Evolutionary conservation across 495 filamentous ascomycete genomes (phyloP).

Genomic region (Pseudoneurospora amorphoporcata): DNA sequence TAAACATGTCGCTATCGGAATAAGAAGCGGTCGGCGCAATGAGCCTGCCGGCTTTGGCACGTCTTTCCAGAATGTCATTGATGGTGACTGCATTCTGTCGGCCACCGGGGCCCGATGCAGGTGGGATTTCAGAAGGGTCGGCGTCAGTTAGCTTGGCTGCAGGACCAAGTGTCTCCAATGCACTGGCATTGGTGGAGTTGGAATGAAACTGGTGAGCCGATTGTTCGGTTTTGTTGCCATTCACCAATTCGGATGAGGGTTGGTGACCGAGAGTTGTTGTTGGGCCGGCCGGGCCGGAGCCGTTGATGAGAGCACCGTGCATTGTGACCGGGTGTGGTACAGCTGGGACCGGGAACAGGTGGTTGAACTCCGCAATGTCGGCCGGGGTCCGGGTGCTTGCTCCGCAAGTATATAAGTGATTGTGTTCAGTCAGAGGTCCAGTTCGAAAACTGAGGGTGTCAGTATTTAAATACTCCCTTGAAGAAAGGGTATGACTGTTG

Average conservation of each 20-base stretch:
- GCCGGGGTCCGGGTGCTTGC: background rate
- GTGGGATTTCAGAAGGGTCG: conserved; percentile 1
- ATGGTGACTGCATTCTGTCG: conserved; percentile 41
- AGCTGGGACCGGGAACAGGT: background rate
- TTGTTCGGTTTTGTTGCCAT: background rate
- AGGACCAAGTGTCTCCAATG: conserved; percentile 9
- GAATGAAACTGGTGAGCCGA: conserved; percentile 7
- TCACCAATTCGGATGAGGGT: background rate
- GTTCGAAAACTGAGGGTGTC: background rate
- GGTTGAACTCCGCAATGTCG: background rate
- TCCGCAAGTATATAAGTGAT: background rate
- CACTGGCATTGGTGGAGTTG: conserved; percentile 2
- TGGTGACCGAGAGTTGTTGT: background rate
- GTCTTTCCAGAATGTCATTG: conserved; percentile 55
- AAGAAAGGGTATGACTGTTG: background rate
- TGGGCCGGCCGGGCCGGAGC: background rate
- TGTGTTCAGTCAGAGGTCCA: background rate
- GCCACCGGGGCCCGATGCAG: background rate
- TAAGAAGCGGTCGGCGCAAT: conserved; percentile 67
- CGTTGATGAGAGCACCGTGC: background rate
- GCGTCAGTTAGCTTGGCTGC: conserved; percentile 13
- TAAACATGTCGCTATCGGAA: conserved; percentile 75
- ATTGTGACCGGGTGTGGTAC: background rate
- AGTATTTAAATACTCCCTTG: background rate
- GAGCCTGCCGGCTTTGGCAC: conserved; percentile 57